phyloP scores from a whole-genome alignment of 1,284 basidiomycete species.

The Fomitopsis betulina region DNA sequence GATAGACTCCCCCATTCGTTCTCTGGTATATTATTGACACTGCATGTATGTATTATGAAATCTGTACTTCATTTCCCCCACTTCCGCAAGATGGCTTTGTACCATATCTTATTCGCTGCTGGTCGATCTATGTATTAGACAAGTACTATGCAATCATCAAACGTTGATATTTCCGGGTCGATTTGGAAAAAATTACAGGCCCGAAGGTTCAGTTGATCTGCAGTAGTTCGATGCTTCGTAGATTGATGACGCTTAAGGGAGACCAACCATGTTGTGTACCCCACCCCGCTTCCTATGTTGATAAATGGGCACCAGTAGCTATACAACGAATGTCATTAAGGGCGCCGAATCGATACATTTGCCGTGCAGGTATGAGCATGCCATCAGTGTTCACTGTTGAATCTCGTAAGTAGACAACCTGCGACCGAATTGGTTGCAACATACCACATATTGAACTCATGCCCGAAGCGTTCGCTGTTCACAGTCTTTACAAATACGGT shows the following conservation, averaged over 20 bases:
- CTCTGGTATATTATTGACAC: neutral
- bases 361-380: too few species aligned
- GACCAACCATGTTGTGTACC: too few species aligned
- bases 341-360: too few species aligned
- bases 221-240: too few species aligned
- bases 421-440: neutral
- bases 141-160: neutral
- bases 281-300: too few species aligned
- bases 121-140: neutral
- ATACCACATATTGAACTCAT: constrained; percentile 14
- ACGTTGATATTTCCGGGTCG: neutral
- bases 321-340: too few species aligned
- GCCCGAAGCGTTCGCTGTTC: constrained; percentile 10
- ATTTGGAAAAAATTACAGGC: too few species aligned
- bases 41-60: neutral
- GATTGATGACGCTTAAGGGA: too few species aligned
- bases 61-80: neutral
- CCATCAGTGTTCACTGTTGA: too few species aligned
- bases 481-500: constrained; percentile 6
- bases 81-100: neutral
- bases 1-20: neutral
- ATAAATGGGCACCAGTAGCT: too few species aligned
- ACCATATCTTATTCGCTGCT: neutral
- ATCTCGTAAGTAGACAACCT: too few species aligned
- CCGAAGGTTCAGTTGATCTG: too few species aligned